Evolutionary conservation across 2,329 filamentous ascomycete genomes (phyloP), one percentile per base, ranked within the genome.

Genomic region (Basipetospora chlamydospora): DNA sequence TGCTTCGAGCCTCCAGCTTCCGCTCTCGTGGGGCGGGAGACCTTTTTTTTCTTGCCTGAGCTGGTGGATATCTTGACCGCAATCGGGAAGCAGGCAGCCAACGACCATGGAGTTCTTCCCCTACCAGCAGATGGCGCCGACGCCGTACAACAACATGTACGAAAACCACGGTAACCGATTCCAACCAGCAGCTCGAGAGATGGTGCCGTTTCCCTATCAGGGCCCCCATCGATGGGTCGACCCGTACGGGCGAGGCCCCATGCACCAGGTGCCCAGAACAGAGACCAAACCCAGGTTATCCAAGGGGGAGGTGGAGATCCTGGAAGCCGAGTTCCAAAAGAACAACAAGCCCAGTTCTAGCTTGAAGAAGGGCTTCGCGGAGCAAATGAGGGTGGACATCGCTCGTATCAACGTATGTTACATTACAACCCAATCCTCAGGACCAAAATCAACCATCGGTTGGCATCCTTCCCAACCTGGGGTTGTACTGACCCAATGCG

Each of bases 261-360:
- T 37, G 15, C 35, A 30, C 28, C 35, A 37, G 28, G 30, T 28
- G 7, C 35, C 30, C 28, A 17, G 35, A 21, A 60, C 57, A 37
- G 60, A 68, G 43, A 61, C 66, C 10, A 70, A 70, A 47, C 64
- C 67, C 16, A 58, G 67, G 22, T 55, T 74, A 21, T 67, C 67
- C 38, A 73, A 73, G 49, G 67, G 72, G 35, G 69, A 73, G 49
- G 70, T 73, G 7, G 68, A 72, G 42, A 50, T 70, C 33, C 56
- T 77, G 21, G 73, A 78, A 47, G 60, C 63, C 23, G 70, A 76
- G 49, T 78, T 77, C 44, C 62, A 68, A 42, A 71, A 72, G 50
- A 77, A 77, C 49, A 67, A 70, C 43, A 78, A 78, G 54, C 73
- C 73, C 8, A 73, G 67, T 36, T 76, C 70, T 52, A 71, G 64